Conservation (phyloP, 768 basidiomycete species). For the Strobilomyces confusus region DNA sequence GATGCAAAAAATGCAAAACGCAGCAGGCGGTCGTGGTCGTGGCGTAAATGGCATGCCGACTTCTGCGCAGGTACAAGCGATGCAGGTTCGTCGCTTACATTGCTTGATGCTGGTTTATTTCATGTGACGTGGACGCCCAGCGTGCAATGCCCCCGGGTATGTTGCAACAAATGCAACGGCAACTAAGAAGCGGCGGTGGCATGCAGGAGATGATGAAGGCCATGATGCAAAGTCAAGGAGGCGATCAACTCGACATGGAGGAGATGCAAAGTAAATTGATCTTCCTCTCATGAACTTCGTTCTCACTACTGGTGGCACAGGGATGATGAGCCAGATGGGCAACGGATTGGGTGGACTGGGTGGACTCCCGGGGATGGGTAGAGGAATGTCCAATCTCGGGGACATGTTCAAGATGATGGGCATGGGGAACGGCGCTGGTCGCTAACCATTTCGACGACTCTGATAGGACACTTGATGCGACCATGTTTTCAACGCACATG, state of each 20-base stretch:
- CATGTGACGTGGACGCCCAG: slow-evolving; percentile 35
- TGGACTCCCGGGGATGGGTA: slow-evolving; percentile 48
- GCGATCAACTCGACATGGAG: slow-evolving; percentile 88
- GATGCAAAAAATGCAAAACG: slow-evolving; percentile 91
- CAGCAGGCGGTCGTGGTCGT: slow-evolving; percentile 80
- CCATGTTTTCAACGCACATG: slow-evolving; percentile 12
- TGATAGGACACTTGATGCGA: not conserved
- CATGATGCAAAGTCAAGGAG: slow-evolving; percentile 94
- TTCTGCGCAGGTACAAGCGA: slow-evolving; percentile 89
- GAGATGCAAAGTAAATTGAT: slow-evolving; percentile 79
- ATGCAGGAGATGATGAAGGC: slow-evolving; percentile 98
- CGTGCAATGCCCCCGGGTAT: slow-evolving; percentile 93
- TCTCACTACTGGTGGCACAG: slow-evolving; percentile 36
- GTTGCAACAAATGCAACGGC: slow-evolving; percentile 88
- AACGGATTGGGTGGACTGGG: slow-evolving; percentile 45
- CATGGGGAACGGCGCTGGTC: slow-evolving; percentile 52
- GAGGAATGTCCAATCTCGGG: slow-evolving; percentile 66
- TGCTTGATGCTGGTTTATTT: not conserved
- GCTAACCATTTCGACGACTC: slow-evolving; percentile 16
- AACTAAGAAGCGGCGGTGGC: slow-evolving; percentile 75
- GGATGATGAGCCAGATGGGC: slow-evolving; percentile 91
- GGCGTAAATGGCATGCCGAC: slow-evolving; percentile 88
- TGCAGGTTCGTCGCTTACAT: slow-evolving; percentile 60
- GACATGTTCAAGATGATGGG: slow-evolving; percentile 91
- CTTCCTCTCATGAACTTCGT: not conserved